These are phyloP conservation scores for Stemphylium lycopersici DNA, from an alignment of 2,329 filamentous ascomycete species.

Conservation along the genomic window DNA sequence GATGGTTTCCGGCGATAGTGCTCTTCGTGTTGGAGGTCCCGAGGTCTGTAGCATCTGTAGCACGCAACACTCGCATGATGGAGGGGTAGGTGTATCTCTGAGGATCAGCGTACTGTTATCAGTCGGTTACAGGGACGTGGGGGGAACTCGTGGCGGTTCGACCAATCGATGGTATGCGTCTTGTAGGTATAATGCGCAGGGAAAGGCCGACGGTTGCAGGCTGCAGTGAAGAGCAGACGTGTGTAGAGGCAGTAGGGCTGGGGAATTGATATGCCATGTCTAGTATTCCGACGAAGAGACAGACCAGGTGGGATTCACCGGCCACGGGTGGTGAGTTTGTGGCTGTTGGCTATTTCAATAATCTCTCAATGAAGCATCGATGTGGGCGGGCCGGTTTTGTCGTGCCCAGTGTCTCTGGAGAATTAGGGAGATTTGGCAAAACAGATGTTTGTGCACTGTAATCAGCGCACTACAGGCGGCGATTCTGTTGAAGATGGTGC, in stretches of 20 bases:
- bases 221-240: neutral
- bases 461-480: no score
- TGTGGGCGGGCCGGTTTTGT: no score
- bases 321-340: neutral
- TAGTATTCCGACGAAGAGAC: neutral
- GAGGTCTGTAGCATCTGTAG: conserved; percentile 10
- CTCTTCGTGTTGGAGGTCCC: conserved; percentile 13
- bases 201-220: neutral
- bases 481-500: no score
- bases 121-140: conserved; percentile 5
- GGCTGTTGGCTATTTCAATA: no score
- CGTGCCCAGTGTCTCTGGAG: no score
- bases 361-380: no score
- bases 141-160: neutral
- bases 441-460: no score
- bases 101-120: conserved; percentile 15
- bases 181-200: neutral
- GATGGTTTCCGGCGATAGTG: conserved; percentile 24
- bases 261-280: neutral
- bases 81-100: conserved; percentile 6
- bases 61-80: neutral
- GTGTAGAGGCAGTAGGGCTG: neutral
- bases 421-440: no score
- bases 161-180: neutral
- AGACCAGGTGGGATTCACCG: neutral